Evolutionary conservation across 345 rosid genomes (phyloP).

Genomic region (Leavenworthia alabamica): DNA sequence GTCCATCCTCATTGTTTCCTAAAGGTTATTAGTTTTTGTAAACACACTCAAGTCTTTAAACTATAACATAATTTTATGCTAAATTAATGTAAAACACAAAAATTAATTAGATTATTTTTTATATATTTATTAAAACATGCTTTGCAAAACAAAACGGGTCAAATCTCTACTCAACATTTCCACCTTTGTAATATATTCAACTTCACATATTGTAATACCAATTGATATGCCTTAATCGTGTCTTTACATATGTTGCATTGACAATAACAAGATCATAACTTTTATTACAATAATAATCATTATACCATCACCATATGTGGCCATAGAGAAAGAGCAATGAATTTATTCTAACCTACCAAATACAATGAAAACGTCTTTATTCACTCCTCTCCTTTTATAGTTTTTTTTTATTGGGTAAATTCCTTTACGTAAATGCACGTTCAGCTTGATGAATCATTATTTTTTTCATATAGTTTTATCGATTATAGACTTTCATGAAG

Average conservation of each 20-base stretch:
- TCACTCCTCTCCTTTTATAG: neutral
- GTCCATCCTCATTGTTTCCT: neutral
- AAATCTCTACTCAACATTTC: neutral
- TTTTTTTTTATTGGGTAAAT: neutral
- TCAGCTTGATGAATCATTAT: neutral
- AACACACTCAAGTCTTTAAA: neutral
- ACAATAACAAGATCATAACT: neutral
- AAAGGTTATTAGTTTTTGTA: neutral
- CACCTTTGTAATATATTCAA: neutral
- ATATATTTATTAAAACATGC: too few relatives aligned
- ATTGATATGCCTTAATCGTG: too few relatives aligned
- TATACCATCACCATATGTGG: neutral
- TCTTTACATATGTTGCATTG: neutral
- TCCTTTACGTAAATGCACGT: neutral
- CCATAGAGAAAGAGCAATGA: neutral
- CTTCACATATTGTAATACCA: neutral
- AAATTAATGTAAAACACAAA: too few relatives aligned
- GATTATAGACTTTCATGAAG: neutral
- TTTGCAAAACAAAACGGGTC: neutral
- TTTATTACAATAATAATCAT: neutral
- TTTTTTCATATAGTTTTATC: neutral
- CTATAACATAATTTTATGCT: neutral
- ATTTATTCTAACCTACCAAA: conserved; percentile 6
- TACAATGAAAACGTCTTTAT: neutral
- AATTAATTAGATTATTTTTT: too few relatives aligned